Percentiles rank a stretch among this genome's conserved stretches.
These are phyloP conservation scores for Ophiostoma sp. DNA, from an alignment of 2,329 filamentous ascomycete species.

Conservation along the genomic window DNA sequence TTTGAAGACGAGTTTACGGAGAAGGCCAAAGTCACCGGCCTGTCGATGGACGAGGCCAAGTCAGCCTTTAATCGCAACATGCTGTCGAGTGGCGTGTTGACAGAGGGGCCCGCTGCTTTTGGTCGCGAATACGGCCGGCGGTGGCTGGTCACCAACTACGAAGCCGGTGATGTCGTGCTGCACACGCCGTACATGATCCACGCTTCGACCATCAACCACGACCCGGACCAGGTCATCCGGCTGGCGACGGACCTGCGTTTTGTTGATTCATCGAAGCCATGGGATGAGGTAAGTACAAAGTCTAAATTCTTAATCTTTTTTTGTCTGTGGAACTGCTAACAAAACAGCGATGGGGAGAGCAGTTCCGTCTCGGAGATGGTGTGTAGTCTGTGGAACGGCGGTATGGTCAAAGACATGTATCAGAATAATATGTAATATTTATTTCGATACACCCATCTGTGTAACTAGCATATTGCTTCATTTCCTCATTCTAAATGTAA, in stretches of 20 bases:
- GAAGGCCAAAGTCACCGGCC: constrained; percentile 49
- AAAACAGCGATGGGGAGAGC: constrained; percentile 13
- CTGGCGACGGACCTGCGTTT: constrained; percentile 59
- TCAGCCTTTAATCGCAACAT: constrained; percentile 60
- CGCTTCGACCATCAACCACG: constrained; percentile 57
- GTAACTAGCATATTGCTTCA: not conserved
- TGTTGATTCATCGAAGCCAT: constrained; percentile 41
- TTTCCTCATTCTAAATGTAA: not conserved
- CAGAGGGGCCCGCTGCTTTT: constrained; percentile 48
- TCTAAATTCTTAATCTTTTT: too few species aligned
- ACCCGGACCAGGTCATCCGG: constrained; percentile 52
- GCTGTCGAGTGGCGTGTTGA: constrained; percentile 56
- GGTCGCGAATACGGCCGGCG: constrained; percentile 33
- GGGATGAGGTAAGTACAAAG: constrained; percentile 15
- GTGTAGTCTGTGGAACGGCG: not conserved
- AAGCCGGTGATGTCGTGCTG: constrained; percentile 45
- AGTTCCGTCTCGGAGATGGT: constrained; percentile 18
- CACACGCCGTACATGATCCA: constrained; percentile 50
- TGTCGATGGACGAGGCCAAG: constrained; percentile 53
- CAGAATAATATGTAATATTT: not conserved
- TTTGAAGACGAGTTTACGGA: constrained; percentile 52
- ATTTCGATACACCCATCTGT: not conserved
- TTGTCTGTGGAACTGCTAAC: not conserved
- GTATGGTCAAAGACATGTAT: not conserved
- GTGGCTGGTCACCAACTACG: constrained; percentile 43